These are phyloP conservation scores for Verticillium tricorpus DNA, from an alignment of 2,329 filamentous ascomycete species.

Conservation along the genomic window DNA sequence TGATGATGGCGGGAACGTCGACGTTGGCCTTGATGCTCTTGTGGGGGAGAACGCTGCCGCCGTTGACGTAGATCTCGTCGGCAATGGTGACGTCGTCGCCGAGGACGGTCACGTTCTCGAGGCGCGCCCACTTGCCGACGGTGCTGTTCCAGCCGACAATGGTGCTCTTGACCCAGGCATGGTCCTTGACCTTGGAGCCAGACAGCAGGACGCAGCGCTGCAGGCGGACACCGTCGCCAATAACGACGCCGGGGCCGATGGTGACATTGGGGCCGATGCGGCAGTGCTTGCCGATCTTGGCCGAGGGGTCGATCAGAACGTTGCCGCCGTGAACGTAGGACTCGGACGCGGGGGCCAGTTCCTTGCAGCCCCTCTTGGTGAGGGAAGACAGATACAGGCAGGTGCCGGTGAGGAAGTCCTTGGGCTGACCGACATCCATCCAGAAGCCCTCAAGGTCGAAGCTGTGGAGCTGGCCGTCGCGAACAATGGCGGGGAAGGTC, in stretches of 20 bases:
- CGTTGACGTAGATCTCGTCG: slow-evolving; percentile 95
- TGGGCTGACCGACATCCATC: slow-evolving; percentile 99
- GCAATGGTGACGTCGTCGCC: slow-evolving; percentile 97
- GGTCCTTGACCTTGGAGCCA: slow-evolving; percentile 93
- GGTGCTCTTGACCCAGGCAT: slow-evolving; percentile 97
- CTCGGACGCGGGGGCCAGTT: slow-evolving; percentile 68
- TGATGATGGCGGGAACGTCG: slow-evolving; percentile 69
- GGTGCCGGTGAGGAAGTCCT: slow-evolving; percentile 94
- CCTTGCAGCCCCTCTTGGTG: slow-evolving; percentile 82
- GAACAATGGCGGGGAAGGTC: slow-evolving; percentile 92
- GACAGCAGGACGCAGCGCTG: slow-evolving; percentile 88
- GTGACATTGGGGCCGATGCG: slow-evolving; percentile 96
- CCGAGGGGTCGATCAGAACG: slow-evolving; percentile 87
- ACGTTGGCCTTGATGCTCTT: slow-evolving; percentile 99
- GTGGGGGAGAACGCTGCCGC: slow-evolving; percentile 89
- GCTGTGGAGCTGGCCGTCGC: slow-evolving; percentile 86
- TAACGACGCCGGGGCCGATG: slow-evolving; percentile 85
- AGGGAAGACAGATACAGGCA: slow-evolving; percentile 94
- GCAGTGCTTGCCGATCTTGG: slow-evolving; percentile 98
- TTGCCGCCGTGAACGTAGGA: slow-evolving; percentile 89
- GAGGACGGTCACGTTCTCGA: slow-evolving; percentile 97
- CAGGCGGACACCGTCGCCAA: slow-evolving; percentile 90
- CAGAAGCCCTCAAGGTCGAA: slow-evolving; percentile 97
- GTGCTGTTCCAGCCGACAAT: slow-evolving; percentile 98
- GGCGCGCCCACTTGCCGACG: slow-evolving; percentile 89